Conservation (phyloP, 257 asterid genomes). For the Solanum appendiculatum region DNA sequence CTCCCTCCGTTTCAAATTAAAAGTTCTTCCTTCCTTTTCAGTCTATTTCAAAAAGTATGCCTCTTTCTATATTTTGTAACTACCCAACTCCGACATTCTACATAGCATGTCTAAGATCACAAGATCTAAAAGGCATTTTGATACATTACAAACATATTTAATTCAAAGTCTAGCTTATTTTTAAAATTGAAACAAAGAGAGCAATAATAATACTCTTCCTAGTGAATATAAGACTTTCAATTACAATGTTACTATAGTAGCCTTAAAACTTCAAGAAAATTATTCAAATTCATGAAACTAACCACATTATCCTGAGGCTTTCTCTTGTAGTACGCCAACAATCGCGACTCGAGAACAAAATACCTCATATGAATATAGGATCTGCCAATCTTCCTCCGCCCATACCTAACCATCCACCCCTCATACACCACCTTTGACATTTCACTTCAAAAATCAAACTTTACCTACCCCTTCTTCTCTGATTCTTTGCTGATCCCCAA, state of each 20-base stretch:
- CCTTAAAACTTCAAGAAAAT: neutral
- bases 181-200: neutral
- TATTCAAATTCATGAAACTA: constrained; percentile 3
- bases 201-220: neutral
- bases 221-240: neutral
- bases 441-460: neutral
- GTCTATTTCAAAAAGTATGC: neutral
- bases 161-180: neutral
- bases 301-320: constrained; percentile 86
- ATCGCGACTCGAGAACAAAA: constrained; percentile 70
- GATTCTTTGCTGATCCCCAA: neutral
- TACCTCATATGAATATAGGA: constrained; percentile 85
- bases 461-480: neutral
- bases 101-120: neutral
- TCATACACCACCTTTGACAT: constrained; percentile 79
- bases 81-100: neutral
- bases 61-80: neutral
- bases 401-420: constrained; percentile 97
- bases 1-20: neutral
- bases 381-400: constrained; percentile 85
- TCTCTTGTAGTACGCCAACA: constrained; percentile 83
- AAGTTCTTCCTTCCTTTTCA: neutral
- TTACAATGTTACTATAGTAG: neutral
- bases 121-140: neutral
- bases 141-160: neutral